Percentiles rank a stretch among this genome's conserved stretches.
Evolutionary conservation across 1,284 basidiomycete genomes (phyloP).

Genomic region (Microbotryum lychnidis-dioicae): DNA sequence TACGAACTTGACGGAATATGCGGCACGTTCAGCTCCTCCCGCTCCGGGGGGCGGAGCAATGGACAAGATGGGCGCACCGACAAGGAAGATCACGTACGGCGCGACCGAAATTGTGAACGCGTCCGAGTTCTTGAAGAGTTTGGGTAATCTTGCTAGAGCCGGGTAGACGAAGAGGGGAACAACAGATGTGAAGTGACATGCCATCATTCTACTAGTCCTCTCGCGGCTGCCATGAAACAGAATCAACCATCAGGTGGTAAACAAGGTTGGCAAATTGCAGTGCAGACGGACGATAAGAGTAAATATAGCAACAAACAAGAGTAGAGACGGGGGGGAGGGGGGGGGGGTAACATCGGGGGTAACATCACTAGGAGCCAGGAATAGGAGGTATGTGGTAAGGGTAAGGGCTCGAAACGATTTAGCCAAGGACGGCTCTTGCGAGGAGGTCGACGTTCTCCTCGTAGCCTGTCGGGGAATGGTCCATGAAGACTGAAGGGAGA

Average conservation of each 20-base stretch:
- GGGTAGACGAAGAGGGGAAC: too few relatives aligned
- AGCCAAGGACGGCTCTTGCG: conserved; percentile 12
- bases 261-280: too few relatives aligned
- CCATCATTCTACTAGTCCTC: too few relatives aligned
- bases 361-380: too few relatives aligned
- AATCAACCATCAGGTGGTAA: too few relatives aligned
- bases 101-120: conserved; percentile 93
- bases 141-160: conserved; percentile 43
- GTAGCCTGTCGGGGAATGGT: conserved; percentile 23
- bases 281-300: too few relatives aligned
- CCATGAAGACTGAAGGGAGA: conserved; percentile 19
- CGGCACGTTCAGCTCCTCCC: conserved; percentile 33
- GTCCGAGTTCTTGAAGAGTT: conserved; percentile 63
- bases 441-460: conserved; percentile 23
- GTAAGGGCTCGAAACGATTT: not conserved
- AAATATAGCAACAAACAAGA: too few relatives aligned
- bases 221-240: too few relatives aligned
- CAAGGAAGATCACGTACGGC: conserved; percentile 82
- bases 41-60: not conserved
- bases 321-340: too few relatives aligned
- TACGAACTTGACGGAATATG: conserved; percentile 90
- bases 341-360: too few relatives aligned
- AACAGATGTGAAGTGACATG: too few relatives aligned
- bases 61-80: conserved; percentile 19
- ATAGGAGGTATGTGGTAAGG: too few relatives aligned